These are phyloP conservation scores for Boechera retrofracta DNA, from an alignment of 345 rosid genomes.

Conservation along the genomic window DNA sequence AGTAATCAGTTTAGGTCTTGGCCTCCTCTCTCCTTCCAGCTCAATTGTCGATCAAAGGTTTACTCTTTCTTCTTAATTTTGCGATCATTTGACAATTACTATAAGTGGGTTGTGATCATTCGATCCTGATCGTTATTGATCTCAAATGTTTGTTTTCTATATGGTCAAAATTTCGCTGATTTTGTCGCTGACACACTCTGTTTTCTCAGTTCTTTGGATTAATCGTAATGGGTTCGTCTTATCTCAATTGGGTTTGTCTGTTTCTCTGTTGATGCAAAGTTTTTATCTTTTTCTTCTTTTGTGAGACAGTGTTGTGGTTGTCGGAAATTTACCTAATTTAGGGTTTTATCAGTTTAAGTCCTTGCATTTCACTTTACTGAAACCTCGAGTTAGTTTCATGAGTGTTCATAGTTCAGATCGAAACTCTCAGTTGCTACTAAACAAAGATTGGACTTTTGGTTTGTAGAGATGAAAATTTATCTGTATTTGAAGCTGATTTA, in stretches of 20 bases:
- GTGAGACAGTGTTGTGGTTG: not conserved
- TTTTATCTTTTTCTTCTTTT: constrained; percentile 13
- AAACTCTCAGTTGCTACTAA: constrained; percentile 9
- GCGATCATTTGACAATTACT: constrained; percentile 4
- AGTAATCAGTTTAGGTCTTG: constrained; percentile 10
- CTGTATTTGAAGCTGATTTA: constrained; percentile 16
- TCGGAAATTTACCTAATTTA: constrained; percentile 1
- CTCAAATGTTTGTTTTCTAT: constrained; percentile 1
- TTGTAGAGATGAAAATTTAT: constrained; percentile 11
- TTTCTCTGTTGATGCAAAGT: constrained; percentile 31
- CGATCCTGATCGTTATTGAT: constrained; percentile 10
- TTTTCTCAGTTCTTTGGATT: constrained; percentile 1
- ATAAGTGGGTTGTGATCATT: constrained; percentile 7
- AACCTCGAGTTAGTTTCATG: constrained; percentile 5
- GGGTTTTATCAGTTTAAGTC: constrained; percentile 23
- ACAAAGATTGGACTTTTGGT: not conserved
- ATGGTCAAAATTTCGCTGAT: not conserved
- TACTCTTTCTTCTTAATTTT: constrained; percentile 5
- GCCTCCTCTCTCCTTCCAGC: constrained; percentile 10
- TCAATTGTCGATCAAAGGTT: constrained; percentile 36
- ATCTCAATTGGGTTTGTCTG: constrained; percentile 35
- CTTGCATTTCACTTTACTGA: constrained; percentile 35
- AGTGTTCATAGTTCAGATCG: constrained; percentile 16
- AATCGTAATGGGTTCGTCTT: constrained; percentile 23
- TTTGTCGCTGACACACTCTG: constrained; percentile 13